Conservation (phyloP, 2,329 filamentous ascomycete genomes). For the Fusarium palustre region DNA sequence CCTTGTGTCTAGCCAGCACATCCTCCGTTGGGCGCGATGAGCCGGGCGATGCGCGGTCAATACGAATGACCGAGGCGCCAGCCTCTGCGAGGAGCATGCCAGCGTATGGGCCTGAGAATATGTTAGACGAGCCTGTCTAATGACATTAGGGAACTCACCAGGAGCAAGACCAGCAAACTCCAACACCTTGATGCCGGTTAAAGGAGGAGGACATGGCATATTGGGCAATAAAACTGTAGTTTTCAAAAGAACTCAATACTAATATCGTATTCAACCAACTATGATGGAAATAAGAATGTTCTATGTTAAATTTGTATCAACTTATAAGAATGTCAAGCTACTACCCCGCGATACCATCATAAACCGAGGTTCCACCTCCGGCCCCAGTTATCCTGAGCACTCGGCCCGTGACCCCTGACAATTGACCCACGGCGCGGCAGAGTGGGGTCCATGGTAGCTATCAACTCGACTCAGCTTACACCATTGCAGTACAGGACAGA, state of each 20-base stretch:
- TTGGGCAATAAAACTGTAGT: neutral
- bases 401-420: neutral
- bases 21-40: slow-evolving; percentile 69
- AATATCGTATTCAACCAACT: neutral
- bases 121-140: neutral
- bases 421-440: slow-evolving; percentile 1
- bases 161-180: slow-evolving; percentile 73
- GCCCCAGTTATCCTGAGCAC: neutral
- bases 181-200: slow-evolving; percentile 67
- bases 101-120: slow-evolving; percentile 78
- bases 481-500: neutral
- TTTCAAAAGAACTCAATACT: too few species aligned
- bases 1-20: slow-evolving; percentile 82
- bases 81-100: slow-evolving; percentile 91
- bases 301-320: neutral
- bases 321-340: slow-evolving; percentile 5
- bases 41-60: slow-evolving; percentile 74
- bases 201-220: slow-evolving; percentile 51
- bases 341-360: slow-evolving; percentile 34
- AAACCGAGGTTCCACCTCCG: slow-evolving; percentile 40
- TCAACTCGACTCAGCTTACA: slow-evolving; percentile 4
- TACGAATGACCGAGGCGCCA: slow-evolving; percentile 86
- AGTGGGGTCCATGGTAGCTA: slow-evolving; percentile 13
- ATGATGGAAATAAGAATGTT: neutral
- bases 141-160: slow-evolving; percentile 54